Conservation (phyloP, 129 eudicot genomes). For the Ambrosia artemisiifolia region DNA sequence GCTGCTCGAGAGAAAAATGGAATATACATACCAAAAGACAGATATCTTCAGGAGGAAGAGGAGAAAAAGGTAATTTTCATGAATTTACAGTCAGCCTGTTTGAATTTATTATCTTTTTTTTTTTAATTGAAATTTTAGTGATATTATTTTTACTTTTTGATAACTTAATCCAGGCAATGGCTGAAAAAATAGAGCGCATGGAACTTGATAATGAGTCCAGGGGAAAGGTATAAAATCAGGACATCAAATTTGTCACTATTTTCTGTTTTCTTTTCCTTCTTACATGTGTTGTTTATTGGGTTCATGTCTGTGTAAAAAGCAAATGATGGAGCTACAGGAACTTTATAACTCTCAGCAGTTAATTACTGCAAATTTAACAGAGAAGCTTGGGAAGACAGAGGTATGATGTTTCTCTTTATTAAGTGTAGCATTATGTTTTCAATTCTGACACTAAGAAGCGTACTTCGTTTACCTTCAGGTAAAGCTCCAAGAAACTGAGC, state of each 20-base stretch:
- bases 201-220: slow-evolving; percentile 86
- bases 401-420: slow-evolving; percentile 32
- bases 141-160: not conserved
- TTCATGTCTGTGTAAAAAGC: slow-evolving; percentile 40
- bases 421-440: not conserved
- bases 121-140: not conserved
- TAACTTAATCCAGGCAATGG: slow-evolving; percentile 58
- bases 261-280: not conserved
- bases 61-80: slow-evolving; percentile 71
- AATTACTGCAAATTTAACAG: slow-evolving; percentile 62
- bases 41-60: slow-evolving; percentile 92
- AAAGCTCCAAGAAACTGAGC: slow-evolving; percentile 92
- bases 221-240: slow-evolving; percentile 62
- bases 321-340: slow-evolving; percentile 83
- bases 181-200: slow-evolving; percentile 93
- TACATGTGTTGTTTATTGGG: slow-evolving; percentile 9
- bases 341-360: slow-evolving; percentile 76
- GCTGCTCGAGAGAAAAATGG: slow-evolving; percentile 98
- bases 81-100: not conserved
- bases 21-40: slow-evolving; percentile 90
- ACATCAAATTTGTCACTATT: not conserved
- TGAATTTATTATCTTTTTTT: not conserved
- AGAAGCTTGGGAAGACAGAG: slow-evolving; percentile 85
- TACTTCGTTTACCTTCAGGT: slow-evolving; percentile 39
- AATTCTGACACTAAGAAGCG: slow-evolving; percentile 1